Evolutionary conservation across 169 alveolate species (phyloP).

Genomic region (Plasmodium yoelii): DNA sequence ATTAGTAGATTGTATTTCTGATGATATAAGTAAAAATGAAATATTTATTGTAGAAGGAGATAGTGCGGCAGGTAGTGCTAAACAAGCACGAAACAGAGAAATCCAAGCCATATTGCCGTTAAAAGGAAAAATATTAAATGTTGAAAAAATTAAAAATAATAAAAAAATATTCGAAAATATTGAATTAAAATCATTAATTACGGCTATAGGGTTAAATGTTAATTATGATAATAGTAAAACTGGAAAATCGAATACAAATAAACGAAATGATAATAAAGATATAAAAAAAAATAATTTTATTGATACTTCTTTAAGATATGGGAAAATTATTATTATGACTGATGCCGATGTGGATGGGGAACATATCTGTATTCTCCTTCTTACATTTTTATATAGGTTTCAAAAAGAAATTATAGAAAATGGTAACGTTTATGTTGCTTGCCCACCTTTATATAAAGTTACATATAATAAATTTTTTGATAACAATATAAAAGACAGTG

Average conservation of each 20-base stretch:
- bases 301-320: conserved; percentile 78
- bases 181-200: conserved; percentile 79
- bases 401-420: conserved; percentile 81
- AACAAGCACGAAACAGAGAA: conserved; percentile 86
- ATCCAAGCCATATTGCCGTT: conserved; percentile 89
- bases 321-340: conserved; percentile 86
- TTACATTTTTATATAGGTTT: conserved; percentile 84
- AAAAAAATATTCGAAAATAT: conserved; percentile 83
- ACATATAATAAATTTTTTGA: conserved; percentile 76
- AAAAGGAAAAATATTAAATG: conserved; percentile 88
- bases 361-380: conserved; percentile 84
- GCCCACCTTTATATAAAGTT: conserved; percentile 87
- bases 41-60: conserved; percentile 90
- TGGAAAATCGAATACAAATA: conserved; percentile 18
- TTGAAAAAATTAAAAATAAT: conserved; percentile 82
- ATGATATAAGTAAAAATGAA: conserved; percentile 79
- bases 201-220: conserved; percentile 77
- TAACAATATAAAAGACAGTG: conserved; percentile 41
- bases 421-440: conserved; percentile 86
- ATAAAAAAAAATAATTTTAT: conserved; percentile 44
- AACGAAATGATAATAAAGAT: conserved; percentile 24
- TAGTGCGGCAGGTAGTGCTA: conserved; percentile 90
- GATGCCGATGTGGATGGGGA: conserved; percentile 92
- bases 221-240: conserved; percentile 52
- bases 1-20: conserved; percentile 85